Evolutionary conservation across 1,284 basidiomycete species (phyloP).

Genomic region (Dichomitus squalens): DNA sequence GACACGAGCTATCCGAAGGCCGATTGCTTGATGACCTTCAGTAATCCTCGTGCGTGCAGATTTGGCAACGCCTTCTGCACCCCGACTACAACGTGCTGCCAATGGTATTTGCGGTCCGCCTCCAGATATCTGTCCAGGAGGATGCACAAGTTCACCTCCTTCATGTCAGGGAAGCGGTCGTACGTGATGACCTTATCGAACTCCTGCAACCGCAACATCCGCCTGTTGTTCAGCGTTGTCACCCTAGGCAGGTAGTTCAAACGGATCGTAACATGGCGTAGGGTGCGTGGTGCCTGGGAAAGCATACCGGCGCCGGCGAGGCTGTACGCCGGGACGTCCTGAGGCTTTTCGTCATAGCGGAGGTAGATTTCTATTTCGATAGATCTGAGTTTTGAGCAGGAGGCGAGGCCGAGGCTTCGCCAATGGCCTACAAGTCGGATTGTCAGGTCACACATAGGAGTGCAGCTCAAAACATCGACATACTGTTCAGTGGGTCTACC

Average conservation of each 20-base stretch:
- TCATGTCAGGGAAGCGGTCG: not conserved
- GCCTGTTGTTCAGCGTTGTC: not conserved
- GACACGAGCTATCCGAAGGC: no score
- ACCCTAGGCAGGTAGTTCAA: not conserved
- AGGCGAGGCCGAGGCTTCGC: not conserved
- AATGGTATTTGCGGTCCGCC: no score
- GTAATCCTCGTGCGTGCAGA: no score
- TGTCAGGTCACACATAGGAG: no score
- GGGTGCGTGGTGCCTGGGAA: not conserved
- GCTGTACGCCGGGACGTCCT: not conserved
- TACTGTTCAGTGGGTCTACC: not conserved
- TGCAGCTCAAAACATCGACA: not conserved
- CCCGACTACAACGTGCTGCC: no score
- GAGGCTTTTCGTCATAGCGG: not conserved
- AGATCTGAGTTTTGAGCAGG: not conserved
- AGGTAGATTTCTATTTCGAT: not conserved
- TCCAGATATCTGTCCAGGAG: no score
- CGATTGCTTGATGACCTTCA: no score
- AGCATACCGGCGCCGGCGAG: not conserved
- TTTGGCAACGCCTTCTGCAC: no score
- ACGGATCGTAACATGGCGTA: not conserved
- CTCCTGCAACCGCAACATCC: not conserved
- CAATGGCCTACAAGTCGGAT: not conserved
- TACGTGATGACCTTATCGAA: not conserved
- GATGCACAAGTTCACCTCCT: no score